Evolutionary conservation across 768 basidiomycete species (phyloP).

Genomic region (Gloeophyllum trabeum): DNA sequence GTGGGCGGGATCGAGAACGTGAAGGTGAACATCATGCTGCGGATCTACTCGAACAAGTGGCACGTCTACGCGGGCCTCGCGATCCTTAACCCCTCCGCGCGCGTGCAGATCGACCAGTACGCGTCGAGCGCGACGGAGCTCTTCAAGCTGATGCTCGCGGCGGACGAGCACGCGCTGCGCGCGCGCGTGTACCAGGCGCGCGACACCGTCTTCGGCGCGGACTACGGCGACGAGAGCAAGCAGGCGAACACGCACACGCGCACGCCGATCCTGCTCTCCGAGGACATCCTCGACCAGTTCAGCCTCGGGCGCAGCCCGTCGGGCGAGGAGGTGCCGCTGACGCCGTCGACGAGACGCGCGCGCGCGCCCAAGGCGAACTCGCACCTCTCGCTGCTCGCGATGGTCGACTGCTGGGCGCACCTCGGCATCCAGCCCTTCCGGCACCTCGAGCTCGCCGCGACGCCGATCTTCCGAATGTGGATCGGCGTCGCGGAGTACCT

Average conservation of each 20-base stretch:
- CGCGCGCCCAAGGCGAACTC: slow-evolving; percentile 56
- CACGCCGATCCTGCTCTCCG: slow-evolving; percentile 71
- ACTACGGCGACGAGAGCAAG: slow-evolving; percentile 15
- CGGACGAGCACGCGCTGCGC: slow-evolving; percentile 42
- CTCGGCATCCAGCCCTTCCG: slow-evolving; percentile 81
- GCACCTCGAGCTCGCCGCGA: slow-evolving; percentile 89
- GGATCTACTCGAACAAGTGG: slow-evolving; percentile 97
- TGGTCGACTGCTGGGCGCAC: slow-evolving; percentile 97
- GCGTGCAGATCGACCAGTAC: slow-evolving; percentile 84
- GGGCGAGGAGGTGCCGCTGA: slow-evolving; percentile 3
- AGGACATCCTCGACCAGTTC: slow-evolving; percentile 82
- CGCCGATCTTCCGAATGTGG: slow-evolving; percentile 93
- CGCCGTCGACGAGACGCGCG: neutral
- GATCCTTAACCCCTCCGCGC: slow-evolving; percentile 88
- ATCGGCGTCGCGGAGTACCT: slow-evolving; percentile 95
- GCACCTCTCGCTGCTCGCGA: slow-evolving; percentile 87
- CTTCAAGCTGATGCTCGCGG: slow-evolving; percentile 88
- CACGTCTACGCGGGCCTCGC: slow-evolving; percentile 99
- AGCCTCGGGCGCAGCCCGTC: slow-evolving; percentile 48
- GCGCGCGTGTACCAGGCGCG: slow-evolving; percentile 65
- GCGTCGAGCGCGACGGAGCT: slow-evolving; percentile 77
- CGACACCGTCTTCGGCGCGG: slow-evolving; percentile 62
- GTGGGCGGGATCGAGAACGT: slow-evolving; percentile 96
- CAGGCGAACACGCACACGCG: slow-evolving; percentile 14
- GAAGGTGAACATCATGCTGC: slow-evolving; percentile 93